Conservation (phyloP, 345 rosid species). For the Carallia pectinifolia region DNA sequence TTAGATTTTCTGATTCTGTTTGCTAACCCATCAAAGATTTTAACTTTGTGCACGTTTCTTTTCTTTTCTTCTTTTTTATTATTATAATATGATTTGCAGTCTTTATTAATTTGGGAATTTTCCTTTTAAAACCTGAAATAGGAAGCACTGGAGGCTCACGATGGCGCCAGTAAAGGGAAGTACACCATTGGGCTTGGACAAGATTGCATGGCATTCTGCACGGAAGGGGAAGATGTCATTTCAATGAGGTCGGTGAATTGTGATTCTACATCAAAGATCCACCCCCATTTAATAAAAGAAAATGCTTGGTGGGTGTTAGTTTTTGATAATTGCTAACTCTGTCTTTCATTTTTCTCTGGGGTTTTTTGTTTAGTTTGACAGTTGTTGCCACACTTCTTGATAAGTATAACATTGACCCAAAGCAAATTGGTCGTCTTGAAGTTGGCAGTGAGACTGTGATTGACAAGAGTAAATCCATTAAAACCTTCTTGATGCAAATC, state of each 20-base stretch:
- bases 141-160: constrained; percentile 95
- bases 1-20: not conserved
- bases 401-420: constrained; percentile 88
- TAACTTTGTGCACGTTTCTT: too few relatives aligned
- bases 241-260: constrained; percentile 73
- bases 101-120: constrained; percentile 8
- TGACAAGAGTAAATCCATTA: constrained; percentile 98
- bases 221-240: constrained; percentile 98
- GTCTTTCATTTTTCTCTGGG: not conserved
- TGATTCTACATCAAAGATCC: not conserved
- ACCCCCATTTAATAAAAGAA: not conserved
- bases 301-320: not conserved
- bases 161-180: constrained; percentile 98
- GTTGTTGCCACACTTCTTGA: constrained; percentile 86
- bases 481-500: constrained; percentile 96
- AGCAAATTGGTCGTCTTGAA: constrained; percentile 92
- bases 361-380: constrained; percentile 57
- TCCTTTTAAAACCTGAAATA: constrained; percentile 20
- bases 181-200: constrained; percentile 99
- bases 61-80: too few relatives aligned
- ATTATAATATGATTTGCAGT: not conserved
- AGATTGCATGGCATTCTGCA: constrained; percentile 93
- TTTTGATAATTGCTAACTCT: constrained; percentile 6
- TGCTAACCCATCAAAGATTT: too few relatives aligned
- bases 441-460: constrained; percentile 99